phyloP scores from a whole-genome alignment of 2,329 filamentous ascomycete genomes.

The Penicillium sp. region DNA sequence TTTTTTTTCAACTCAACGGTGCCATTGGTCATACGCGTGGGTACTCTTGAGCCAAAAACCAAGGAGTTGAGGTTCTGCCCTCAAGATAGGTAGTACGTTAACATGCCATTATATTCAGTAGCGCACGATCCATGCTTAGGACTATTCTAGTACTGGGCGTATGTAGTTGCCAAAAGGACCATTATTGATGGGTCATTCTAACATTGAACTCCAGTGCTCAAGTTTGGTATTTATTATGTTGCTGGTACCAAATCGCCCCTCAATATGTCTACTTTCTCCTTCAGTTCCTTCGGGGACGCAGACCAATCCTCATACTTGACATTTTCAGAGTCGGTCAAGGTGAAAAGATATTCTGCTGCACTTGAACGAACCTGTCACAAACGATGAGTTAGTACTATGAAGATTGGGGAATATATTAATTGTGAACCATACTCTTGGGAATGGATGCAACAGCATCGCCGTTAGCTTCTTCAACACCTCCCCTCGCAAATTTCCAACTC shows the following conservation, averaged over 20 bases:
- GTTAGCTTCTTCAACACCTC: conserved; percentile 68
- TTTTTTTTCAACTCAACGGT: background rate
- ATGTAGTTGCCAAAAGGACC: background rate
- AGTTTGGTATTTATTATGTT: background rate
- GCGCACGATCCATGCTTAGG: no score
- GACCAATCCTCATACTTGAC: conserved; percentile 40
- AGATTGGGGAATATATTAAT: background rate
- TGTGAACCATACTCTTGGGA: conserved; percentile 64
- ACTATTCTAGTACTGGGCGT: no score
- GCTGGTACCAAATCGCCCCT: conserved; percentile 9
- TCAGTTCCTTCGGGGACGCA: conserved; percentile 34
- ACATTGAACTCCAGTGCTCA: no score
- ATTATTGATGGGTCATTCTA: background rate
- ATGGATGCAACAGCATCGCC: conserved; percentile 76
- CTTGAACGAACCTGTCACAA: conserved; percentile 34
- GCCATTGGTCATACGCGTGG: no score
- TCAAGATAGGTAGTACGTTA: no score
- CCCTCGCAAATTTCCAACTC: conserved; percentile 50
- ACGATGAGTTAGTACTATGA: background rate
- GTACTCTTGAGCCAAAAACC: no score
- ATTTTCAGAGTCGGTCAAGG: conserved; percentile 31
- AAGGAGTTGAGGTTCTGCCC: no score
- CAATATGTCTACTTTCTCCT: conserved; percentile 33
- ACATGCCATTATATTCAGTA: no score
- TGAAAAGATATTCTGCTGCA: conserved; percentile 39